Percentiles rank a stretch among this genome's conserved stretches.
Evolutionary conservation across 176 grass and related monocot genomes (phyloP).

Genomic region (Paspalum notatum): DNA sequence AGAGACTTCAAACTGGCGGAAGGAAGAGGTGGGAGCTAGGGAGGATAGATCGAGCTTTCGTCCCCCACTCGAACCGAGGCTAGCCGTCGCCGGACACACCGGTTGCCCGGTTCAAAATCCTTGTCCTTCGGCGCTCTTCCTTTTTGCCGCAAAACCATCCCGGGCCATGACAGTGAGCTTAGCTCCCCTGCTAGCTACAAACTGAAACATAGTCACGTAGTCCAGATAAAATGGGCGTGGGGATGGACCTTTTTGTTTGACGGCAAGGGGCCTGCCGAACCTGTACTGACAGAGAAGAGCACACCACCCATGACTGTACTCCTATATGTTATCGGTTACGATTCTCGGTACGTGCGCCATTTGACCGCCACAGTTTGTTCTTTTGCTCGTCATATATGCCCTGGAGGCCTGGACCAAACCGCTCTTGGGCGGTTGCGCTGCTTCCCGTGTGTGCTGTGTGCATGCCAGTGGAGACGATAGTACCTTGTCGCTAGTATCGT

Average conservation of each 20-base stretch:
- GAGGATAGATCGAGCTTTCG: too few relatives aligned
- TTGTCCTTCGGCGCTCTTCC: too few relatives aligned
- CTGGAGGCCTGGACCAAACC: conserved; percentile 32
- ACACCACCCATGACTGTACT: too few relatives aligned
- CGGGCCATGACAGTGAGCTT: too few relatives aligned
- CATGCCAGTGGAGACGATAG: background rate
- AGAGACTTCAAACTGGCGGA: too few relatives aligned
- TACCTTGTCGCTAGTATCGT: background rate
- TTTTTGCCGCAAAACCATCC: too few relatives aligned
- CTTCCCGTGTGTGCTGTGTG: background rate
- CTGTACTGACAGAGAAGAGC: too few relatives aligned
- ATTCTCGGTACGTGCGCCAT: conserved; percentile 14
- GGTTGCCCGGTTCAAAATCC: too few relatives aligned
- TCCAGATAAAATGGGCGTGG: background rate
- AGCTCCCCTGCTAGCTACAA: conserved; percentile 2
- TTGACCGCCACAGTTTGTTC: background rate
- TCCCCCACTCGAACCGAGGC: too few relatives aligned
- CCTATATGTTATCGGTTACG: background rate
- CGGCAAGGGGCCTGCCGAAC: background rate
- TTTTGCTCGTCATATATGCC: conserved; percentile 4
- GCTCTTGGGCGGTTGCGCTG: conserved; percentile 13
- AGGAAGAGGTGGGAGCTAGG: too few relatives aligned
- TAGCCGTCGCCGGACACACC: too few relatives aligned
- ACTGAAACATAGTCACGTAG: background rate
- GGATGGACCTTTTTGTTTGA: too few relatives aligned